Base-by-base conservation (phyloP, 345 rosid genomes). In the Gossypium turneri region DNA sequence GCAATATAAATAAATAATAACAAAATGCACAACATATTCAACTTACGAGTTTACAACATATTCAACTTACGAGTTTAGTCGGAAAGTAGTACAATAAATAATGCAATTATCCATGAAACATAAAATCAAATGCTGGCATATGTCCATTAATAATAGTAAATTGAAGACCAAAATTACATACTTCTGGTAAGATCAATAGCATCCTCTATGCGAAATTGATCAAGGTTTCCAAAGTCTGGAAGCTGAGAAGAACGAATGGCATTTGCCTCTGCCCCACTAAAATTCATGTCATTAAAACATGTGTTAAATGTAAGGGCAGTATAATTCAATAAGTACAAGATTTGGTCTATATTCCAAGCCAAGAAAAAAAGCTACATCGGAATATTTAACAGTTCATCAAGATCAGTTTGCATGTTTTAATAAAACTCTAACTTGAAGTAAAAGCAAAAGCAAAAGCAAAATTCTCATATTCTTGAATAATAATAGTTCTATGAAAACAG, bases 161-260 rank as follows among this genome's bases (percentile, higher is more conserved):
- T 67, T 19, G 4, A 67, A 59, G 72, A 65, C n/a, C 51, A 13
- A 12, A 20, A 79, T 16, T 43, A 62, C 86, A 72, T 83, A 86
- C 89, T 79, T 79, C 89, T 82, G 77, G 84, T 71, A 62, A 85
- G 86, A 73, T 85, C 88, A 81, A 86, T 78, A 58, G 87, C 88
- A 79, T 86, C 81, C 76, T 84, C 87, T n/a, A 83, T 65, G 75
- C 81, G 85, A 78, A 87, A 80, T 19, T 57, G 25, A 61, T 85
- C 88, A 73, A 86, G 80, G 57, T 85, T 66, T 17, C 85, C 83
- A 67, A 89, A 82, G 67, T 79, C 87, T 53, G 89, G 60, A 78
- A 84, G 80, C 82, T 73, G 86, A 62, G 87, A 76, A 81, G 85
- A 67, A 51, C 67, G 84, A 68, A 69, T 20, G 66, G 59, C 25